Conservation (phyloP, 768 basidiomycete genomes). For the Termitomyces sp. region DNA sequence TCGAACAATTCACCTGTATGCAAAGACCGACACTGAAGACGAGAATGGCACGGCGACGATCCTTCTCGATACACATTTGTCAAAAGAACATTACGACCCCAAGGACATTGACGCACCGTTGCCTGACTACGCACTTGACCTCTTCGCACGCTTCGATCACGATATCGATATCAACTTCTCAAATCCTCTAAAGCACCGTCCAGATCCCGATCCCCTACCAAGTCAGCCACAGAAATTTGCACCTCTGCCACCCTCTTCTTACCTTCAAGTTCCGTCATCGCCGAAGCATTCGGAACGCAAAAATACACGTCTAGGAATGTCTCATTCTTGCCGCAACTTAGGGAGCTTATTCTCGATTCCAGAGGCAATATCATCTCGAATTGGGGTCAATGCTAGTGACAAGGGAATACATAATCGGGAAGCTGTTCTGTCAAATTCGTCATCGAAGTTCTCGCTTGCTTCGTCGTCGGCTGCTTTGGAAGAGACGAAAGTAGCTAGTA, state of each 20-base stretch:
- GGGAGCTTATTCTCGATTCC: conserved; percentile 8
- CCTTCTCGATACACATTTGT: conserved; percentile 4
- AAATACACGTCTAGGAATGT: background rate
- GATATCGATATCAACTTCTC: conserved; percentile 1
- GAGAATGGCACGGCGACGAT: conserved; percentile 14
- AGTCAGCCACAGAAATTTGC: background rate
- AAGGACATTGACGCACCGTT: conserved; percentile 10
- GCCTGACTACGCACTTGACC: conserved; percentile 16
- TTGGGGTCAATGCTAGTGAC: conserved; percentile 1
- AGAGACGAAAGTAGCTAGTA: background rate
- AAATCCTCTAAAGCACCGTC: background rate
- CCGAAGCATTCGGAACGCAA: background rate
- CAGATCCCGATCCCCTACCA: background rate
- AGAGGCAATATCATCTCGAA: conserved; percentile 12
- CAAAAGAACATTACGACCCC: background rate
- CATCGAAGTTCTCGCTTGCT: conserved; percentile 1
- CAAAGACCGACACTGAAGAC: background rate
- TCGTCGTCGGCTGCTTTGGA: conserved; percentile 5
- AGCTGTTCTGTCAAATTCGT: background rate
- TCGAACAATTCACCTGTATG: background rate
- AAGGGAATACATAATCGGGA: background rate
- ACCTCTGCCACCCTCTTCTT: background rate
- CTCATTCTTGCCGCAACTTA: conserved; percentile 3
- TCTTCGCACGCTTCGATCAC: conserved; percentile 15
- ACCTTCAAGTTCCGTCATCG: conserved; percentile 8